Conservation (phyloP, 2,329 filamentous ascomycete species). For the Emmonsiellopsis sp. region DNA sequence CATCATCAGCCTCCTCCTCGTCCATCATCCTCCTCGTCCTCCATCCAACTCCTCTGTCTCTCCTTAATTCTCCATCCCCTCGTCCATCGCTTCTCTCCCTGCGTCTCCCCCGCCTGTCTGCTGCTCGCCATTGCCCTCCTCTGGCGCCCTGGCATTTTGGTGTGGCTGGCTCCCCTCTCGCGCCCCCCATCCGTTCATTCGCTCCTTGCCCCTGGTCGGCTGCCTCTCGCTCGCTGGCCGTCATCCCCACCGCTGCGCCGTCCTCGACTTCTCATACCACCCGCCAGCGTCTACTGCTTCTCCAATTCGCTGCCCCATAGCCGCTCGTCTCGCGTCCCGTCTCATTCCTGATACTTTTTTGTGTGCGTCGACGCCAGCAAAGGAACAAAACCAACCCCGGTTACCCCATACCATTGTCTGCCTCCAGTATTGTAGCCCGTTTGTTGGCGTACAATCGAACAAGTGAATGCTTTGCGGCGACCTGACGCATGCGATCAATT, state of each 20-base stretch:
- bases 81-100: constrained; percentile 5
- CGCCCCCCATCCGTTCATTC: constrained; percentile 3
- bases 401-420: neutral
- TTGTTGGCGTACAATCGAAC: no score
- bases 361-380: no score
- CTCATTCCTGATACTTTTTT: no score
- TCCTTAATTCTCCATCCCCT: constrained; percentile 9
- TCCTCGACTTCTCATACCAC: no score
- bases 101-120: constrained; percentile 5
- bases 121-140: constrained; percentile 6
- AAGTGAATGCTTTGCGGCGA: no score
- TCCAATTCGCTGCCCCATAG: no score
- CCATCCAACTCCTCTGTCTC: constrained; percentile 8
- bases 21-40: neutral
- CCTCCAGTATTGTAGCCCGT: neutral
- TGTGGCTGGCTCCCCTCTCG: constrained; percentile 1
- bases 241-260: no score
- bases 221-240: no score
- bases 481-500: neutral
- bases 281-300: no score
- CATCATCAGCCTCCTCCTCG: neutral
- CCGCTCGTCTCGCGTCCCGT: no score
- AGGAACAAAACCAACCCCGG: no score
- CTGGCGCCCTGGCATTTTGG: neutral
- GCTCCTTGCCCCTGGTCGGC: no score